Evolutionary conservation across 108 stramenopile species (phyloP), one percentile per base, ranked within the genome.

Genomic region (Nannochloropsis oceanica): DNA sequence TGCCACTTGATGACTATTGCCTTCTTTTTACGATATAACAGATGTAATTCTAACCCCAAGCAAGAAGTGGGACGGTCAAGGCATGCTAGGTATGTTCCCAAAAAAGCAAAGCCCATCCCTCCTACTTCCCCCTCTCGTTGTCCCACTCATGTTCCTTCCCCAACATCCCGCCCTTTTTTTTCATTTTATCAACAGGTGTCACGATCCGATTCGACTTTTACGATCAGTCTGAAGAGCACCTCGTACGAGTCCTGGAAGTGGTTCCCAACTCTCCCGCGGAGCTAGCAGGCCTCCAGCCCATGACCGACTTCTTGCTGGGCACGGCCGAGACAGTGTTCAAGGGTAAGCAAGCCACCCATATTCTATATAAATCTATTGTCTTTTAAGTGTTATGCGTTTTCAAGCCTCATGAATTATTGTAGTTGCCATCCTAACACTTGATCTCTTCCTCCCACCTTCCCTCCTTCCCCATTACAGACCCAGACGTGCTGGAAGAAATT

Each of bases 151-250:
- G 25, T 81, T 25, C 26, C 22, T 14, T 25, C n/a, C 26, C n/a
- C 80, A 7, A 7, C 5, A 18, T 26, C 26, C 26, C 80, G 26
- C 25, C 3, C 26, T 81, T 81, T 25, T 80, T 27, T 25, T 81
- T 26, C 1, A 8, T 26, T 81, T 26, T 25, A 2, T 13, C n/a
- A 25, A 14, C 80, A 81, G 80, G 97, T 12, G 95, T 97, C 18
- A 97, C 97, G 80, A 98, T 98, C 50, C 93, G 95, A 25, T 91
- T 98, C 80, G 97, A 98, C 91, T 90, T 94, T 84, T 96, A 96
- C 86, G 91, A 92, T 46, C 94, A 85, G 43, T 84, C 88, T 5
- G 88, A 88, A 27, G 88, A 88, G 12, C 81, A 85, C 44, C 50
- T 88, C 50, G 42, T 88, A 13, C 82, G 88, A 42, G 88, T 88